A percentile compares a stretch with the other conserved stretches of the same genome.
Conservation (phyloP, 352 stramenopile genomes). For the Globisporangium ultimum region DNA sequence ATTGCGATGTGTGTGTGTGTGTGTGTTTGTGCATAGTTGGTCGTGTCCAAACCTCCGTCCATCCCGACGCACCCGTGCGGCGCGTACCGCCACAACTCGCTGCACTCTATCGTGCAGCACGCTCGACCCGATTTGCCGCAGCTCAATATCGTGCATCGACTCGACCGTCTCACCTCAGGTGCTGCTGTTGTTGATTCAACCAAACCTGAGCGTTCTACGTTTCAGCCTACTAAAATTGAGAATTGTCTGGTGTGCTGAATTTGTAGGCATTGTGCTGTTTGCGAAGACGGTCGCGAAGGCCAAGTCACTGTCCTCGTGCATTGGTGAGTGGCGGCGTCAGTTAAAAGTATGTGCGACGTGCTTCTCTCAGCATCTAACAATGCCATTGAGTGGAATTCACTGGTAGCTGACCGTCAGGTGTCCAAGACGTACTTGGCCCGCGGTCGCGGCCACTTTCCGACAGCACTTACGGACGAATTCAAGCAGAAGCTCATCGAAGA, state of each 20-base stretch:
- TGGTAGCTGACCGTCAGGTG: slow-evolving; percentile 69
- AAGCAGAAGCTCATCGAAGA: slow-evolving; percentile 36
- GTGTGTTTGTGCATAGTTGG: slow-evolving; percentile 37
- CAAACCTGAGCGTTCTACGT: not conserved
- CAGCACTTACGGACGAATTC: slow-evolving; percentile 24
- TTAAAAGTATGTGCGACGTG: not conserved
- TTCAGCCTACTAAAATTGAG: too few relatives aligned
- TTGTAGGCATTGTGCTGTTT: slow-evolving; percentile 72
- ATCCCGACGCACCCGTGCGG: slow-evolving; percentile 95
- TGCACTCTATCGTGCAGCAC: slow-evolving; percentile 80
- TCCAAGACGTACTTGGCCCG: slow-evolving; percentile 96
- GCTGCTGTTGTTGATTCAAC: not conserved
- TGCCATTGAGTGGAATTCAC: not conserved
- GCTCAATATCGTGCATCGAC: slow-evolving; percentile 92
- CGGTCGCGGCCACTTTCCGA: slow-evolving; percentile 88
- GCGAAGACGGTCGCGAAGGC: slow-evolving; percentile 75
- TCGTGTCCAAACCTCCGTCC: slow-evolving; percentile 88
- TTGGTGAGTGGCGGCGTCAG: slow-evolving; percentile 34
- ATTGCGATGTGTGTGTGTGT: not conserved
- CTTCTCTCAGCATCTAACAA: not conserved
- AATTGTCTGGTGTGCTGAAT: not conserved
- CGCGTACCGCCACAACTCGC: slow-evolving; percentile 94
- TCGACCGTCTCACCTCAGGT: slow-evolving; percentile 96
- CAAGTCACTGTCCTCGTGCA: slow-evolving; percentile 65
- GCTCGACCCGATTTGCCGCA: slow-evolving; percentile 63